Evolutionary conservation across 371 early-diverging fungal species (phyloP).

Genomic region (Smittium mucronatum): DNA sequence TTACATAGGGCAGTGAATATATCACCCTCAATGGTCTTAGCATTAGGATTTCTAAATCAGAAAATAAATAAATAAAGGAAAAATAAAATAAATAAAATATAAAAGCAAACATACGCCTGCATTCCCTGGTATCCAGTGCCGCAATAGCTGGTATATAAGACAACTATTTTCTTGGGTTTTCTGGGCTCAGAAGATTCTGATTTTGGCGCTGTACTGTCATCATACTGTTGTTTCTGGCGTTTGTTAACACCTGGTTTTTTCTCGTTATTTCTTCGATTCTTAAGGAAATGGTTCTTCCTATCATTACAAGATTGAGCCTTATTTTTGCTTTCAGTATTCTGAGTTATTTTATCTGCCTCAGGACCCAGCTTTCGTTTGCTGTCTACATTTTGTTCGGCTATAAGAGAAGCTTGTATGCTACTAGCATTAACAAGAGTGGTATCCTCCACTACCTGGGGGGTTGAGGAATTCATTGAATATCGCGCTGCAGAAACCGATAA

Average conservation of each 20-base stretch:
- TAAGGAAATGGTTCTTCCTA: constrained; percentile 6
- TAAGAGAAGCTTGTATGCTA: too few species aligned
- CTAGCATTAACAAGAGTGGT: too few species aligned
- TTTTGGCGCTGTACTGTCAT: neutral
- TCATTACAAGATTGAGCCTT: constrained; percentile 6
- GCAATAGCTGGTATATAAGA: constrained; percentile 77
- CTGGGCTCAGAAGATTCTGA: neutral
- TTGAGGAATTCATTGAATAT: too few species aligned
- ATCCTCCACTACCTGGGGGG: too few species aligned
- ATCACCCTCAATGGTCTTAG: constrained; percentile 65
- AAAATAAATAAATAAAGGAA: neutral
- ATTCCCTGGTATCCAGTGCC: constrained; percentile 94
- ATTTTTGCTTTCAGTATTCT: neutral
- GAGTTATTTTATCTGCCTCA: neutral
- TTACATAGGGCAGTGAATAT: constrained; percentile 60
- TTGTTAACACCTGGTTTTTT: neutral
- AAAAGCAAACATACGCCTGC: constrained; percentile 43
- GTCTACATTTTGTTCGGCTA: too few species aligned
- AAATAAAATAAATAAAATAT: neutral
- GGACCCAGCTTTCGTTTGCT: neutral
- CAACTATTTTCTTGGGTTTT: constrained; percentile 76
- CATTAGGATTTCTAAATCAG: constrained; percentile 39
- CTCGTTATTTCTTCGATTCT: neutral
- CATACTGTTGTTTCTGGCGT: neutral
- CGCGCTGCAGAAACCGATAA: too few species aligned